Evolutionary conservation across 345 rosid species (phyloP), one percentile per base, ranked within the genome.

Genomic region (Euphorbia peplus): DNA sequence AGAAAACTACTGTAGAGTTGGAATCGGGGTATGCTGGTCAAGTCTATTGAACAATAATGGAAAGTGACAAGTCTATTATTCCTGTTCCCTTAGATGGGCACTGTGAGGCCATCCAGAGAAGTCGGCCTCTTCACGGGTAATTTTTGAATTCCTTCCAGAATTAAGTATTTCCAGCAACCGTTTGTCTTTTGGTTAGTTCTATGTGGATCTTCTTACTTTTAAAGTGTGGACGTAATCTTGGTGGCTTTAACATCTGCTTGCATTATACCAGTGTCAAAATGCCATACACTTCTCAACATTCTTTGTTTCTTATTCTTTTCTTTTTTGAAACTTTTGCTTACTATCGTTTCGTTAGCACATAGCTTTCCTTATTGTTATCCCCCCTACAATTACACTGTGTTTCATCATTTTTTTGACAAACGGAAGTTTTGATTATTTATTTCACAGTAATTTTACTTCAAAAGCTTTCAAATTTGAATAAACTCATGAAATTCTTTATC

Each of bases 61-160:
- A 88, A 84, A 79, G 90, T 89, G 91, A 89, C 46, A 75, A 69
- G 75, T 76, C 81, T 60, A 67, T 78, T 60, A 67, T 78, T 48
- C 76, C 86, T 67, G 76, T 84, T 71, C 90, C 90, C 57, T 69
- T 83, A n/a, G 85, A 79, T 75, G 90, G 91, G 77, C 70, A 66
- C 65, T 32, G 66, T 21, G 82, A 82, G 63, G 83, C 82, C 64
- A 79, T 57, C 70, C 83, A 79, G 47, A 87, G 79, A 83, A 56
- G 75, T 21, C 90, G 87, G 72, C 75, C 84, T 67, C 73, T 75
- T 63, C 95, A 88, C 30, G 99, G 99, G 97, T 93, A 88, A 80
- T 60, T 63, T 44, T 37, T 60, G n/a, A 53, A 69, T 54, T 18
- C 29, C 35, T 61, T 68, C 6, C 30, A 26, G 47, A 50, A 47